A percentile compares a stretch with the other conserved stretches of the same genome.
Conservation (phyloP, 2,329 filamentous ascomycete genomes). For the Boeremia exigua region DNA sequence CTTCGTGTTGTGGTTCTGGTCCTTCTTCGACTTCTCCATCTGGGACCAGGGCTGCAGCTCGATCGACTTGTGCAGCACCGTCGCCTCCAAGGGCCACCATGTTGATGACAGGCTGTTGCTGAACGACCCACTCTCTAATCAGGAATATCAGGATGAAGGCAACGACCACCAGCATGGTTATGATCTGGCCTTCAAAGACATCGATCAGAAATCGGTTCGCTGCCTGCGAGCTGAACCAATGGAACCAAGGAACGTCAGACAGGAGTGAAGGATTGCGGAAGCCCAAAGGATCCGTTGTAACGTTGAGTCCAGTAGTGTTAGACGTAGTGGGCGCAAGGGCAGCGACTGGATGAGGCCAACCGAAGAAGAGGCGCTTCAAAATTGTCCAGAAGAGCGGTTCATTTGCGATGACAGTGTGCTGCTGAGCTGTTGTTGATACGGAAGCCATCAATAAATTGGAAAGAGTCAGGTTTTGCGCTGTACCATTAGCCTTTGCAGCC, state of each 20-base stretch:
- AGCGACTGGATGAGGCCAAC: conserved; percentile 31
- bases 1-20: conserved; percentile 7
- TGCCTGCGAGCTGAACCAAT: conserved; percentile 61
- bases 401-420: conserved; percentile 42
- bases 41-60: conserved; percentile 35
- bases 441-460: conserved; percentile 45
- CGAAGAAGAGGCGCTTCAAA: conserved; percentile 52
- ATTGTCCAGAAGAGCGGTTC: conserved; percentile 56
- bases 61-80: conserved; percentile 26
- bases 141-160: conserved; percentile 97
- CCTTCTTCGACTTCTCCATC: conserved; percentile 23
- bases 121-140: conserved; percentile 96
- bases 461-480: conserved; percentile 27
- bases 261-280: conserved; percentile 50
- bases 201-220: conserved; percentile 82
- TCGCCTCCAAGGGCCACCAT: conserved; percentile 60
- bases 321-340: conserved; percentile 32
- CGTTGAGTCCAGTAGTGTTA: conserved; percentile 34
- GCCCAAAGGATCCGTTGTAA: conserved; percentile 33
- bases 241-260: conserved; percentile 65
- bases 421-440: conserved; percentile 49
- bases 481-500: conserved; percentile 26
- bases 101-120: conserved; percentile 93
- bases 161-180: conserved; percentile 88
- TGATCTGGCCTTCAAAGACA: conserved; percentile 89